These are phyloP conservation scores for Avena atlantica DNA, from an alignment of 176 grass and related monocot genomes.

Conservation along the genomic window DNA sequence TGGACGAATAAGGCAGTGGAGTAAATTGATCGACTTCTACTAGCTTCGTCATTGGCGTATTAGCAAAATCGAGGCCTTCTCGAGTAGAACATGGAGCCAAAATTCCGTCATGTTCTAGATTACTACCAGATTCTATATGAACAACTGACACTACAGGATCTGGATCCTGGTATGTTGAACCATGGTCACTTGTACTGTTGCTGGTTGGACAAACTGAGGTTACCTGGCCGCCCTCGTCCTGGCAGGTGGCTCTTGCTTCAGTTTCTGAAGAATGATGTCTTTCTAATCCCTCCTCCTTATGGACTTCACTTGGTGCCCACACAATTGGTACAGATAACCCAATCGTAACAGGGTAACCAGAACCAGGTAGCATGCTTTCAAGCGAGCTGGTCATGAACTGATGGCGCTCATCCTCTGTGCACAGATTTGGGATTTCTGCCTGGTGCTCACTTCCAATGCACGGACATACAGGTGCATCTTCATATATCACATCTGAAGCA, in stretches of 20 bases:
- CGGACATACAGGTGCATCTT: conserved; percentile 60
- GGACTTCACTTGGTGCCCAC: conserved; percentile 44
- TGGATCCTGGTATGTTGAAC: conserved; percentile 39
- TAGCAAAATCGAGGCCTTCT: conserved; percentile 18
- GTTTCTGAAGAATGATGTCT: conserved; percentile 36
- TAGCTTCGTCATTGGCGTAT: conserved; percentile 13
- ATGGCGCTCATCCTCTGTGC: conserved; percentile 42
- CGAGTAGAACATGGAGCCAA: conserved; percentile 24
- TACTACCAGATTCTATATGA: conserved; percentile 35
- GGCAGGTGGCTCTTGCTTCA: conserved; percentile 2
- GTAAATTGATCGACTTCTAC: conserved; percentile 41
- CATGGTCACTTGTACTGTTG: conserved; percentile 11
- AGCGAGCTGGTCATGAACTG: conserved; percentile 33
- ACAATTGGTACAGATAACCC: conserved; percentile 67
- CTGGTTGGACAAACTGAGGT: conserved; percentile 32
- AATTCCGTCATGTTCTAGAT: conserved; percentile 15
- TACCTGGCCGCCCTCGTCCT: conserved; percentile 20
- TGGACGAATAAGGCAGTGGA: conserved; percentile 64
- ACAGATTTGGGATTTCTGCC: conserved; percentile 69
- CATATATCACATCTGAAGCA: conserved; percentile 53
- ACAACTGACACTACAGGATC: conserved; percentile 7
- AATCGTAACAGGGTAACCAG: conserved; percentile 50
- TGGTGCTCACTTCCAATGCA: conserved; percentile 80
- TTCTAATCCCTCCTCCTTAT: conserved; percentile 38
- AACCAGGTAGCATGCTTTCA: conserved; percentile 25